Conservation (phyloP, 768 basidiomycete genomes). For the Mycena crocata region DNA sequence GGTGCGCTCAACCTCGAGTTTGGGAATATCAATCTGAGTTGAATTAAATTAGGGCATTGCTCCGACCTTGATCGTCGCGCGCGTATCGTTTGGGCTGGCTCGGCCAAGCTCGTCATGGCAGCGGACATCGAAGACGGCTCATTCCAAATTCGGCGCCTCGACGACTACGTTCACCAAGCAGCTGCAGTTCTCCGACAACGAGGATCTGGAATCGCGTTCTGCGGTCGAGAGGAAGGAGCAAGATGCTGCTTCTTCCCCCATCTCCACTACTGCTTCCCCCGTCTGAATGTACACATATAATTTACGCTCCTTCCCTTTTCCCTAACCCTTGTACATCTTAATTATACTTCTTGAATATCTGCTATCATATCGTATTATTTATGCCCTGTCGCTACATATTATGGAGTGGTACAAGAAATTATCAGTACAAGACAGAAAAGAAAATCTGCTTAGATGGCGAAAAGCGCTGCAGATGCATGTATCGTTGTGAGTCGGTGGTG, state of each 20-base stretch:
- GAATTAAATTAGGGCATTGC: constrained; percentile 24
- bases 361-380: background rate
- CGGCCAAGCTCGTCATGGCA: constrained; percentile 32
- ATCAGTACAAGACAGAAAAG: background rate
- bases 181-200: constrained; percentile 27
- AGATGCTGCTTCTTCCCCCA: background rate
- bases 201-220: constrained; percentile 18
- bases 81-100: constrained; percentile 26
- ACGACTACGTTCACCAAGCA: constrained; percentile 4
- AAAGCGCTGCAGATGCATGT: no score
- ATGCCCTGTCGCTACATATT: background rate
- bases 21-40: background rate
- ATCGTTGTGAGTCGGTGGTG: no score
- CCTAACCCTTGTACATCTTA: background rate
- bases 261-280: background rate
- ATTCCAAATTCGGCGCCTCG: background rate
- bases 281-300: background rate
- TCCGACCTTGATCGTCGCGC: constrained; percentile 28
- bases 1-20: background rate
- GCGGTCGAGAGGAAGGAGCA: constrained; percentile 18
- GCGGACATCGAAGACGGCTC: constrained; percentile 13
- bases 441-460: no score
- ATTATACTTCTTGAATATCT: background rate
- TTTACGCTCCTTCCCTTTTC: no score
- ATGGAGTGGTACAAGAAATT: background rate